Conservation (phyloP, 495 filamentous ascomycete genomes). For the Penicillium flavigenum region DNA sequence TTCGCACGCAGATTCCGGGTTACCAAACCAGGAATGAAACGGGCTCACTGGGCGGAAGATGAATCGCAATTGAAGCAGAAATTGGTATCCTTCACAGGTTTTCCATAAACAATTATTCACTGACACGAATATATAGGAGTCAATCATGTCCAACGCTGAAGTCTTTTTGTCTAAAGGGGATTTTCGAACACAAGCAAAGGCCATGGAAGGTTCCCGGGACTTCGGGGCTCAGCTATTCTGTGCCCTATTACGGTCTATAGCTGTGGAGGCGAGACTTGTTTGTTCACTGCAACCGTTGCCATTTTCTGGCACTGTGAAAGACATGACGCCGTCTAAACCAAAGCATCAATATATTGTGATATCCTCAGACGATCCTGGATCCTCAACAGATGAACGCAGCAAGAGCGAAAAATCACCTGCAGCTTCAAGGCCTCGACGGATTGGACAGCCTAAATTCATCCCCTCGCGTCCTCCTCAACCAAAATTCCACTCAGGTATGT, state of each 20-base stretch:
- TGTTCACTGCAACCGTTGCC: slow-evolving; percentile 87
- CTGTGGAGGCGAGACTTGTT: slow-evolving; percentile 81
- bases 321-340: slow-evolving; percentile 41
- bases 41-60: slow-evolving; percentile 70
- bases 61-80: slow-evolving; percentile 58
- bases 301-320: slow-evolving; percentile 61
- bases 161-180: slow-evolving; percentile 59
- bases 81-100: slow-evolving; percentile 29
- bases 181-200: slow-evolving; percentile 66
- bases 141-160: slow-evolving; percentile 42
- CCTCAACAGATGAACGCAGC: slow-evolving; percentile 28
- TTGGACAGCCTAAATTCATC: slow-evolving; percentile 47
- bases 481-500: slow-evolving; percentile 13
- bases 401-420: slow-evolving; percentile 17
- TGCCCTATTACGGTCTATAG: slow-evolving; percentile 72
- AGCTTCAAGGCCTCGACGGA: slow-evolving; percentile 31
- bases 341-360: slow-evolving; percentile 37
- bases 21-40: slow-evolving; percentile 66
- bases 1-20: slow-evolving; percentile 68
- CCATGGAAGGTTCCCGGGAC: slow-evolving; percentile 76
- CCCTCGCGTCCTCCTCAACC: slow-evolving; percentile 22
- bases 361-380: slow-evolving; percentile 40
- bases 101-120: background rate
- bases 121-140: slow-evolving; percentile 25
- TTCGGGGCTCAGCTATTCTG: slow-evolving; percentile 89